Evolutionary conservation across 257 asterid genomes (phyloP).

Genomic region (Lycium barbarum): DNA sequence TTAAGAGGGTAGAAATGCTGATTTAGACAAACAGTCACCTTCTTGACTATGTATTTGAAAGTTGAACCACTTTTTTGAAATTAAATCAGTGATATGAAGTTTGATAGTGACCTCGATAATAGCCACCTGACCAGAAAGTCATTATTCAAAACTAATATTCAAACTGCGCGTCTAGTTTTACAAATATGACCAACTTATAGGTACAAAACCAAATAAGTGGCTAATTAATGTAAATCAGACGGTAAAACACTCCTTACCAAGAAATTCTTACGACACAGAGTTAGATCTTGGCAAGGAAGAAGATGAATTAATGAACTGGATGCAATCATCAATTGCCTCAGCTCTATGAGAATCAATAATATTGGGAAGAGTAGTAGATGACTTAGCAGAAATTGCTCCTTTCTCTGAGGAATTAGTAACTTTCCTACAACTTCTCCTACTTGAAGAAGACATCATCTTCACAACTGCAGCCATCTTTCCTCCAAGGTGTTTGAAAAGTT

Average conservation of each 20-base stretch:
- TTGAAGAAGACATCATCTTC: conserved; percentile 29
- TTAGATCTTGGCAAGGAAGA: conserved; percentile 59
- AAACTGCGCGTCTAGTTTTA: not conserved
- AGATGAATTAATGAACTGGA: conserved; percentile 60
- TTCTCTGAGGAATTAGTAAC: conserved; percentile 30
- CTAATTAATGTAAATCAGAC: not conserved
- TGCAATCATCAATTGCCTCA: conserved; percentile 65
- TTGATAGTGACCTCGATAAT: not conserved
- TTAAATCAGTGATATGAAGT: not conserved
- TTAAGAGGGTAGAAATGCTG: not conserved
- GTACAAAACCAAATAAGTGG: not conserved
- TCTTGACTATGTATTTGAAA: not conserved
- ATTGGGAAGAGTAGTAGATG: conserved; percentile 26
- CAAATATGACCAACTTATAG: not conserved
- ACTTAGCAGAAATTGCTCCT: conserved; percentile 32
- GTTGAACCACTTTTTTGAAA: not conserved
- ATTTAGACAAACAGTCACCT: not conserved
- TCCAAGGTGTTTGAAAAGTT: conserved; percentile 44
- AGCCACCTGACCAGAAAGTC: not conserved
- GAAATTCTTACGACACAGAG: conserved; percentile 29
- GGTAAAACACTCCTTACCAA: not conserved
- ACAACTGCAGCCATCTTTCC: conserved; percentile 41
- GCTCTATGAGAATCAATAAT: conserved; percentile 58
- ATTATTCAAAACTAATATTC: not conserved
- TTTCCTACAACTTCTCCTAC: conserved; percentile 34